A percentile compares a stretch with the other conserved stretches of the same genome.
Conservation (phyloP, 192 early-diverging fungal species). For the Allomyces javanicus region DNA sequence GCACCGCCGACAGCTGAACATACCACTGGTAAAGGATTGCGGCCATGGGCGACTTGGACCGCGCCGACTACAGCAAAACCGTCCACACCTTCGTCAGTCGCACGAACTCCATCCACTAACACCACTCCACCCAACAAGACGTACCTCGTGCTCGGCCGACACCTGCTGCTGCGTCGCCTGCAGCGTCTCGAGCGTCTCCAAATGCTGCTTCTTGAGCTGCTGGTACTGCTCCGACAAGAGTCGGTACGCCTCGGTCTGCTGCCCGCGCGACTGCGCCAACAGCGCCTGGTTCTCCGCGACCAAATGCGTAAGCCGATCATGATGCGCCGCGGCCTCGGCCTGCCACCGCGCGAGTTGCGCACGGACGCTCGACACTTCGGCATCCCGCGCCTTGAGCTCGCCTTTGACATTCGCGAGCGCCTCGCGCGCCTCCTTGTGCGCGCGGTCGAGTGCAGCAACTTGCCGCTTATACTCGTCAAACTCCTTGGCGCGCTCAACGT, state of each 20-base stretch:
- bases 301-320: neutral
- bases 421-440: neutral
- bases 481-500: neutral
- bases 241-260: too few species aligned
- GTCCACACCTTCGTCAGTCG: neutral
- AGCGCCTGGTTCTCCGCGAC: neutral
- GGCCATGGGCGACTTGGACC: neutral
- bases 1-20: neutral
- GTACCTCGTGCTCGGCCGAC: neutral
- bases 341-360: neutral
- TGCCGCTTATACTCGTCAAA: neutral
- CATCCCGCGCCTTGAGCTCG: neutral
- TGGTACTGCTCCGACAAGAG: too few species aligned
- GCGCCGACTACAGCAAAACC: too few species aligned
- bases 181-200: neutral
- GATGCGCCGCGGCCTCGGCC: neutral
- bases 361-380: neutral
- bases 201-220: too few species aligned
- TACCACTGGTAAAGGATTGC: neutral
- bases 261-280: neutral
- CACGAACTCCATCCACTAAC: neutral
- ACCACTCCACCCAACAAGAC: neutral
- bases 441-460: neutral
- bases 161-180: neutral
- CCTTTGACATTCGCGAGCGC: neutral